Conservation (phyloP, 176 grass and related monocot species). For the Oryza rufipogon region DNA sequence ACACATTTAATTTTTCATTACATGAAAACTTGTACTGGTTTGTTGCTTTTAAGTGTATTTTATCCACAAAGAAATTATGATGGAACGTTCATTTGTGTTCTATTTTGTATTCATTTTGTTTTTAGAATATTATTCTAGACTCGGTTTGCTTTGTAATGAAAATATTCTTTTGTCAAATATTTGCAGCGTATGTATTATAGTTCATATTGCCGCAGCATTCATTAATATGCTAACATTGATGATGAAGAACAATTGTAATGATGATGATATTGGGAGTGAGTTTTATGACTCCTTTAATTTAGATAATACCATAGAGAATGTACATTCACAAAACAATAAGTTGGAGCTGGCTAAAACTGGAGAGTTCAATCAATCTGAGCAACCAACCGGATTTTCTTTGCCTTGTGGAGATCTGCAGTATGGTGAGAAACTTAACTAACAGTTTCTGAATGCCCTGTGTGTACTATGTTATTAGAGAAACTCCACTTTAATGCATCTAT, state of each 20-base stretch:
- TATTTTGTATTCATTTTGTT: not conserved
- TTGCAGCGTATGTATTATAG: not conserved
- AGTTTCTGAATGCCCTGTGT: not conserved
- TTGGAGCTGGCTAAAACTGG: not conserved
- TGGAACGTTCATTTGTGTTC: not conserved
- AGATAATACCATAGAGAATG: not conserved
- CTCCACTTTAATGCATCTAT: not conserved
- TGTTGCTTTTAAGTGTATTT: not conserved
- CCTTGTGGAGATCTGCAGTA: not conserved
- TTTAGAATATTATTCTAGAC: not conserved
- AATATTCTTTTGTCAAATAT: not conserved
- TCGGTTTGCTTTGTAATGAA: not conserved
- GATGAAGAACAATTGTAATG: slow-evolving; percentile 33
- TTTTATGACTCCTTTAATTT: not conserved
- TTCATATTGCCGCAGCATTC: not conserved
- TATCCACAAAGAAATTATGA: not conserved
- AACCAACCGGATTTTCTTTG: not conserved
- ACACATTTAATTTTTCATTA: not conserved
- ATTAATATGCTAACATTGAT: slow-evolving; percentile 34
- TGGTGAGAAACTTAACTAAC: slow-evolving; percentile 26
- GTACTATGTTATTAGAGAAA: not conserved
- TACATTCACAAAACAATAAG: not conserved
- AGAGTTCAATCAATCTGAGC: not conserved
- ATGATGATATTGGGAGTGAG: not conserved
- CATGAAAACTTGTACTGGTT: not conserved